phyloP scores from a whole-genome alignment of 768 basidiomycete genomes.

The Tephrocybe sp. region DNA sequence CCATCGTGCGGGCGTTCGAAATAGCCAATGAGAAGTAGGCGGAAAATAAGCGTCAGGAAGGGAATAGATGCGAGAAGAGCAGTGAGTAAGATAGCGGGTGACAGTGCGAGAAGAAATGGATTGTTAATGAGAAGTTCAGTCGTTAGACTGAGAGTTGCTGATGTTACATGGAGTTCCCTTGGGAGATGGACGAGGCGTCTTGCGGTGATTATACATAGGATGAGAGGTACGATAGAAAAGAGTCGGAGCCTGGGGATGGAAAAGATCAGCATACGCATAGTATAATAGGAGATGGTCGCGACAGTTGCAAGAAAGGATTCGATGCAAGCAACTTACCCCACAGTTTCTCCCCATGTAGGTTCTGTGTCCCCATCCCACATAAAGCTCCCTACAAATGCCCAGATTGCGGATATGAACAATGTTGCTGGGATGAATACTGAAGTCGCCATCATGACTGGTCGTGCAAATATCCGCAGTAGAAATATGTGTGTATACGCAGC shows the following conservation, averaged over 20 bases:
- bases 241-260: constrained; percentile 57
- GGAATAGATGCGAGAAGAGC: constrained; percentile 74
- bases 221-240: constrained; percentile 75
- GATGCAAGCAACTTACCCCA: constrained; percentile 54
- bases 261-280: constrained; percentile 7
- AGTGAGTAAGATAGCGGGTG: constrained; percentile 68
- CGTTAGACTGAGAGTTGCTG: constrained; percentile 55
- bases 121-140: constrained; percentile 70
- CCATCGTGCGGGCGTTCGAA: constrained; percentile 20
- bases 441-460: constrained; percentile 79
- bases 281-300: constrained; percentile 9
- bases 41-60: constrained; percentile 76
- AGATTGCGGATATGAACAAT: constrained; percentile 71
- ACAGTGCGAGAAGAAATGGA: constrained; percentile 74
- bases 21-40: constrained; percentile 73
- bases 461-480: constrained; percentile 77
- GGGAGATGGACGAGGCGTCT: constrained; percentile 73
- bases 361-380: constrained; percentile 50
- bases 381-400: constrained; percentile 84
- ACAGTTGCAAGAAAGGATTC: not conserved
- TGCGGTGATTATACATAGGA: constrained; percentile 67
- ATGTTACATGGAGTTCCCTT: constrained; percentile 65
- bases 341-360: constrained; percentile 81
- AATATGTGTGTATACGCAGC: constrained; percentile 75
- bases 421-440: constrained; percentile 75